Evolutionary conservation across 1,284 basidiomycete species (phyloP).

Genomic region (Sphaerobolus stellatus): DNA sequence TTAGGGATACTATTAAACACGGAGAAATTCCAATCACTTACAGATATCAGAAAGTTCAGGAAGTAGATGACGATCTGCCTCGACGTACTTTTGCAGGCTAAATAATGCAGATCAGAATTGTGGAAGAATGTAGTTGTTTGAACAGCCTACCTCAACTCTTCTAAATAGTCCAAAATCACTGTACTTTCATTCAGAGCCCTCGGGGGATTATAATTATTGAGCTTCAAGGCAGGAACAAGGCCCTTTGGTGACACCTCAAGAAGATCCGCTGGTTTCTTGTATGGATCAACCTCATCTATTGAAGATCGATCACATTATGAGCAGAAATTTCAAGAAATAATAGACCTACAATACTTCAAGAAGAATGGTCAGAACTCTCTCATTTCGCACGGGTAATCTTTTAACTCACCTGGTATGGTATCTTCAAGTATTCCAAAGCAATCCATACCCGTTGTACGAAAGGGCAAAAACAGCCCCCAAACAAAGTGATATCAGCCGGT

Average conservation of each 20-base stretch:
- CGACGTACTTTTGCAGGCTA: background rate
- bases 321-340: background rate
- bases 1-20: background rate
- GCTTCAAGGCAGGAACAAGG: conserved; percentile 67
- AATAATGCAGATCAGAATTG: background rate
- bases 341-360: conserved; percentile 7
- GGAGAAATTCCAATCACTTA: conserved; percentile 28
- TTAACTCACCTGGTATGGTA: conserved; percentile 54
- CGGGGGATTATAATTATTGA: conserved; percentile 52
- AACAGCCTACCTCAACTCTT: conserved; percentile 58
- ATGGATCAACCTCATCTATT: conserved; percentile 73
- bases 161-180: conserved; percentile 70
- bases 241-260: conserved; percentile 78
- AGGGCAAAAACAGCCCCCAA: conserved; percentile 71
- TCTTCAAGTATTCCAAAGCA: conserved; percentile 59
- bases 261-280: conserved; percentile 77
- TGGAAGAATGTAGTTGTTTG: background rate
- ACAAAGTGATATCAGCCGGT: conserved; percentile 58
- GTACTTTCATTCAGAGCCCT: conserved; percentile 67
- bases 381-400: conserved; percentile 17
- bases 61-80: conserved; percentile 42
- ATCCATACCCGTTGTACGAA: conserved; percentile 76
- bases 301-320: conserved; percentile 2
- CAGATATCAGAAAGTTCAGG: conserved; percentile 62
- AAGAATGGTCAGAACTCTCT: background rate